A percentile compares a stretch with the other conserved stretches of the same genome.
phyloP scores from a whole-genome alignment of 495 filamentous ascomycete species.

The Cenococcum geophilum region DNA sequence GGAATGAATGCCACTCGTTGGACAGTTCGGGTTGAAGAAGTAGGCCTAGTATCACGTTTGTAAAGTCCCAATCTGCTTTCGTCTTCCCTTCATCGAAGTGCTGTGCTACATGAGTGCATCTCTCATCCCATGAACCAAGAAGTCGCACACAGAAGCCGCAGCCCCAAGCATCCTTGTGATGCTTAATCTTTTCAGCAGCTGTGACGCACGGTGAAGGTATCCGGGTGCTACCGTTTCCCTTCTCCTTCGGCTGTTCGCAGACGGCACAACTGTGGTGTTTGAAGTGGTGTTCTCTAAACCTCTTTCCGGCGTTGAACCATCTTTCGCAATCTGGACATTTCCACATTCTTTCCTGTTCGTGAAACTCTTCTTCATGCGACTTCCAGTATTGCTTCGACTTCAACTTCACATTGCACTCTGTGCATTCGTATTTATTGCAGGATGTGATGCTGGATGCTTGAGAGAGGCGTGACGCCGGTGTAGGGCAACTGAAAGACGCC shows the following conservation, averaged over 20 bases:
- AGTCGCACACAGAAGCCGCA: conserved; percentile 31
- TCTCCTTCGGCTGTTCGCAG: conserved; percentile 29
- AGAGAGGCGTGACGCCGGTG: conserved; percentile 28
- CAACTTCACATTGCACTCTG: conserved; percentile 30
- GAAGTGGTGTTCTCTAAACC: conserved; percentile 32
- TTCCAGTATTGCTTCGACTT: conserved; percentile 34
- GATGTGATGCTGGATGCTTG: conserved; percentile 21
- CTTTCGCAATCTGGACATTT: conserved; percentile 32
- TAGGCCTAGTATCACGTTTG: conserved; percentile 29
- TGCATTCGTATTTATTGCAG: conserved; percentile 31
- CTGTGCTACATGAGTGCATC: conserved; percentile 31
- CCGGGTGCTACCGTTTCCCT: conserved; percentile 21
- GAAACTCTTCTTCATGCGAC: conserved; percentile 32
- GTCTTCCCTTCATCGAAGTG: conserved; percentile 30
- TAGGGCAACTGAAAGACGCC: conserved; percentile 21
- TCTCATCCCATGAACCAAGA: conserved; percentile 28
- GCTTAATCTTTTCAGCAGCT: conserved; percentile 26
- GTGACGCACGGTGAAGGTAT: conserved; percentile 31
- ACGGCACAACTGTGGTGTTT: conserved; percentile 28
- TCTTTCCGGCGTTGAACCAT: conserved; percentile 29
- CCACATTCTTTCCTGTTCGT: conserved; percentile 30
- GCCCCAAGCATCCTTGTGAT: conserved; percentile 32
- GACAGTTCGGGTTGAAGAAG: conserved; percentile 28
- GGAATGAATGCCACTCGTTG: conserved; percentile 19
- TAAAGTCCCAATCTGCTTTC: conserved; percentile 31